phyloP scores from a whole-genome alignment of 768 basidiomycete genomes.

The Amanita exitialis region DNA sequence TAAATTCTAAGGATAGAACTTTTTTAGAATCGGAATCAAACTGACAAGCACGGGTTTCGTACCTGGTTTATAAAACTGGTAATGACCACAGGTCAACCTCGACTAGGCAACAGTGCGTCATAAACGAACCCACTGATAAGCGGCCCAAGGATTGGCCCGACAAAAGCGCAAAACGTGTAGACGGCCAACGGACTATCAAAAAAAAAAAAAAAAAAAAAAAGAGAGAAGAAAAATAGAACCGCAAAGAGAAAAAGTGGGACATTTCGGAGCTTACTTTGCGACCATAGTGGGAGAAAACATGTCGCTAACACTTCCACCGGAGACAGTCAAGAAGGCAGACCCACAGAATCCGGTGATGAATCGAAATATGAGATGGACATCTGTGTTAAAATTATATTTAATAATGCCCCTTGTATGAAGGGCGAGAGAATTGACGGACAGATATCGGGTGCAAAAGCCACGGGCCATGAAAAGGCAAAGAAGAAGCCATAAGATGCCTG shows the following conservation, averaged over 20 bases:
- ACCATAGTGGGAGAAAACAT: slow-evolving; percentile 47
- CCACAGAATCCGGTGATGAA: slow-evolving; percentile 48
- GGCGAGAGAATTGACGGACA: slow-evolving; percentile 25
- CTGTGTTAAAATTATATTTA: not conserved
- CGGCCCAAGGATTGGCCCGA: slow-evolving; percentile 45
- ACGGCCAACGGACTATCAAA: not conserved
- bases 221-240: not conserved
- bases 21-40: not conserved
- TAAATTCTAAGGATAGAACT: slow-evolving; percentile 27
- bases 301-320: slow-evolving; percentile 47
- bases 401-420: not conserved
- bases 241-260: not conserved
- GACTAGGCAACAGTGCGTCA: not conserved
- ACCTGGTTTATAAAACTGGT: slow-evolving; percentile 62
- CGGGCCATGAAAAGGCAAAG: slow-evolving; percentile 57
- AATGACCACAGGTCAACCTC: not conserved
- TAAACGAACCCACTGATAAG: slow-evolving; percentile 44
- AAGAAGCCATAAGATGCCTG: slow-evolving; percentile 48
- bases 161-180: slow-evolving; percentile 25
- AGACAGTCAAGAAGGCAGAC: slow-evolving; percentile 45
- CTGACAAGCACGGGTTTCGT: not conserved
- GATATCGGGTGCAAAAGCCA: slow-evolving; percentile 63
- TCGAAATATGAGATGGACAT: slow-evolving; percentile 14
- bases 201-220: no score
- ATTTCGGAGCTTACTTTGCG: slow-evolving; percentile 34